phyloP scores from a whole-genome alignment of 768 basidiomycete genomes.

The Pulveroboletus sp. region DNA sequence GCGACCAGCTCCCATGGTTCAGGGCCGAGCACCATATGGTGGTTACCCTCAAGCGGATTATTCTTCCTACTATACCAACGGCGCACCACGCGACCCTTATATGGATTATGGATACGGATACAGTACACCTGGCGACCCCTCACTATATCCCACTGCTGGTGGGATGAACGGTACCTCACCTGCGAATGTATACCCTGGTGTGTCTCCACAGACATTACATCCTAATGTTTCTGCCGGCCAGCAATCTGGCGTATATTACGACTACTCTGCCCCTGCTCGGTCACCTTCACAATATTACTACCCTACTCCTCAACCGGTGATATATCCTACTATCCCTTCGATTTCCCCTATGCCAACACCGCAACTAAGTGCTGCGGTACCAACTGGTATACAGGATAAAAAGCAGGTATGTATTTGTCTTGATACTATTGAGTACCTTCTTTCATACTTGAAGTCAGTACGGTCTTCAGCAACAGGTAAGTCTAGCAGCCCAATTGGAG shows the following conservation, averaged over 20 bases:
- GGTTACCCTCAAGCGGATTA: slow-evolving; percentile 55
- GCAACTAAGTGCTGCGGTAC: slow-evolving; percentile 39
- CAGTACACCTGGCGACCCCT: slow-evolving; percentile 44
- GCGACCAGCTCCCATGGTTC: slow-evolving; percentile 42
- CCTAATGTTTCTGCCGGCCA: slow-evolving; percentile 39
- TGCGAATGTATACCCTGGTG: slow-evolving; percentile 46
- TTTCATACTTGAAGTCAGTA: slow-evolving; percentile 30
- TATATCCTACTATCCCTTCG: slow-evolving; percentile 50
- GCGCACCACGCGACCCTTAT: slow-evolving; percentile 46
- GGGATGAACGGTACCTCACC: slow-evolving; percentile 42
- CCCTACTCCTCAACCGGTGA: slow-evolving; percentile 50
- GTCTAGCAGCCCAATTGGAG: slow-evolving; percentile 13
- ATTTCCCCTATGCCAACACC: slow-evolving; percentile 53
- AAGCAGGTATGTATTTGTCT: slow-evolving; percentile 47
- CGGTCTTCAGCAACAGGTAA: slow-evolving; percentile 45
- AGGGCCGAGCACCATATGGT: slow-evolving; percentile 44
- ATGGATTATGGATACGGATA: slow-evolving; percentile 57
- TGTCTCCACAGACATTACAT: slow-evolving; percentile 40
- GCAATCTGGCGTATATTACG: slow-evolving; percentile 55
- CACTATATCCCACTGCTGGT: slow-evolving; percentile 45
- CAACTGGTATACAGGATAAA: slow-evolving; percentile 45
- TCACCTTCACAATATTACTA: slow-evolving; percentile 60
- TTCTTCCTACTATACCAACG: slow-evolving; percentile 51
- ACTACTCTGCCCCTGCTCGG: slow-evolving; percentile 46
- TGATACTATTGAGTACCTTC: neutral